Conservation (phyloP, 306 rosid genomes). For the Cajanus cajan region DNA sequence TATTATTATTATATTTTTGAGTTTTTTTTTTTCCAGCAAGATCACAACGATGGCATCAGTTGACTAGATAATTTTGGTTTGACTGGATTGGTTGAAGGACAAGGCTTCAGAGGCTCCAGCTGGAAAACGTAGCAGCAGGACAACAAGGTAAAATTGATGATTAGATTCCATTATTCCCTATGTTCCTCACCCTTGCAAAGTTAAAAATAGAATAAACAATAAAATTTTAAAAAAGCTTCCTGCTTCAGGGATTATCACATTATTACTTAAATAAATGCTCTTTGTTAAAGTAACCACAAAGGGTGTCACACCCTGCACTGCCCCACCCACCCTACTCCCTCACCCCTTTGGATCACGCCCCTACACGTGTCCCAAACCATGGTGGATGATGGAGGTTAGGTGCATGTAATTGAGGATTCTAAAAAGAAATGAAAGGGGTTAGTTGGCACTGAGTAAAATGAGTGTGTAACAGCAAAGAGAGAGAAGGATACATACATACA, state of each 20-base stretch:
- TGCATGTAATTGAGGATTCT: conserved; percentile 49
- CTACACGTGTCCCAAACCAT: conserved; percentile 37
- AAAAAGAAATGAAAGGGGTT: conserved; percentile 47
- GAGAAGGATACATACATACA: conserved; percentile 28
- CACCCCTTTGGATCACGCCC: conserved; percentile 20
- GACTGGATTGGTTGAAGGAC: conserved; percentile 51
- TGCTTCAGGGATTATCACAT: conserved; percentile 29
- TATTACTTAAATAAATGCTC: conserved; percentile 31
- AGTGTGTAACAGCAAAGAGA: conserved; percentile 78
- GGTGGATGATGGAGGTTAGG: conserved; percentile 65
- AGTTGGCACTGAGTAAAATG: conserved; percentile 70
- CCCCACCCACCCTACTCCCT: conserved; percentile 17
- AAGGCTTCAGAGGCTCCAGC: conserved; percentile 58
- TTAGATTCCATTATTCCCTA: conserved; percentile 98
- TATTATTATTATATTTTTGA: not conserved
- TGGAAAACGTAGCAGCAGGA: conserved; percentile 86
- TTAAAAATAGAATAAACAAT: not conserved
- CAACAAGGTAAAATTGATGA: conserved; percentile 83
- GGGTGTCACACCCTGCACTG: conserved; percentile 21
- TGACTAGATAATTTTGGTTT: conserved; percentile 65
- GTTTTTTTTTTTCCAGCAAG: conserved; percentile 44
- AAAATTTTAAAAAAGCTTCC: conserved; percentile 28
- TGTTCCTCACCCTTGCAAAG: conserved; percentile 48
- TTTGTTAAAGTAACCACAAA: conserved; percentile 25
- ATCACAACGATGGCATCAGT: conserved; percentile 49